A percentile compares a stretch with the other conserved stretches of the same genome.
Conservation (phyloP, 129 eudicot species). For the Smallanthus sonchifolius region DNA sequence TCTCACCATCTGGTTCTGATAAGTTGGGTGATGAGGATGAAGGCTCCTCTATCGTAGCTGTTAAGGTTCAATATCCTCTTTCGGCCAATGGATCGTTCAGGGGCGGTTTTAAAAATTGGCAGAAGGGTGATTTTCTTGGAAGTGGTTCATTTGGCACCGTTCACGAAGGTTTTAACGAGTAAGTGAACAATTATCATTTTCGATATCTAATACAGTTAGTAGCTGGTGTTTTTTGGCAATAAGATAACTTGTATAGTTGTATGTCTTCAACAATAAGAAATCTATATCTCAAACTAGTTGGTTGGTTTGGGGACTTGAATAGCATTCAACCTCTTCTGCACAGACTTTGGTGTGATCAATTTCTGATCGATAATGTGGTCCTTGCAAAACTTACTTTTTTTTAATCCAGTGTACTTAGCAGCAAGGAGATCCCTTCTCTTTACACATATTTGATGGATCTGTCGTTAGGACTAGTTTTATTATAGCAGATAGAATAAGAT, state of each 20-base stretch:
- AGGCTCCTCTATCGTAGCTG: conserved; percentile 1
- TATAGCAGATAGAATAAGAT: not conserved
- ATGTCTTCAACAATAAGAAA: not conserved
- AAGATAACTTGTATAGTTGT: not conserved
- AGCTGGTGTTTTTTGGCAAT: conserved; percentile 1
- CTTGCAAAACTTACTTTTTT: too few relatives aligned
- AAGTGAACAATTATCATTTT: conserved; percentile 19
- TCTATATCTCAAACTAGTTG: not conserved
- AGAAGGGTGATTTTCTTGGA: conserved; percentile 74
- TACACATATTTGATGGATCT: too few relatives aligned
- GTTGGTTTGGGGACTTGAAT: not conserved
- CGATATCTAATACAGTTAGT: not conserved
- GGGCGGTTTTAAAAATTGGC: conserved; percentile 50
- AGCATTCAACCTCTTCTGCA: not conserved
- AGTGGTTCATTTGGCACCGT: conserved; percentile 90
- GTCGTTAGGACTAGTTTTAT: too few relatives aligned
- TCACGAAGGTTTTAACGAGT: conserved; percentile 76
- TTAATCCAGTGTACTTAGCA: too few relatives aligned
- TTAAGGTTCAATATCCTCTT: conserved; percentile 22
- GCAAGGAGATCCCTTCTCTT: too few relatives aligned
- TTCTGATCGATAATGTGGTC: too few relatives aligned
- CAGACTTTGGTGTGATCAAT: not conserved
- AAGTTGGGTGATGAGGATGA: conserved; percentile 29
- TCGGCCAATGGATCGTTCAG: conserved; percentile 41
- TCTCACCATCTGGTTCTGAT: conserved; percentile 34